These are phyloP conservation scores for Aristolochia californica DNA, from an alignment of 164 flowering plant species.

Conservation along the genomic window DNA sequence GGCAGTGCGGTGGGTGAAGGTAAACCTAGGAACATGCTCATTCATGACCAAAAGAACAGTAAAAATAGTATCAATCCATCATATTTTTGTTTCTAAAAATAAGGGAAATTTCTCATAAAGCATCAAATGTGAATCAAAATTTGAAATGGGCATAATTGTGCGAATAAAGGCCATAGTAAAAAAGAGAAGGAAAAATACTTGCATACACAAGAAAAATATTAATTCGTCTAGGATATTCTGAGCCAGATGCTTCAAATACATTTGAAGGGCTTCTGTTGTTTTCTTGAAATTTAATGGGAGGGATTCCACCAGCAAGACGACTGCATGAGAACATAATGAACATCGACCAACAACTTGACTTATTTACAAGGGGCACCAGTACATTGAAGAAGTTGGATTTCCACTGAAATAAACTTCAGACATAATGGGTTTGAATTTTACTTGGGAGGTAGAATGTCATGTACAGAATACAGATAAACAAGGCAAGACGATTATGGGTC, in stretches of 20 bases:
- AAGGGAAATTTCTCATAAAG: too few species aligned
- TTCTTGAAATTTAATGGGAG: not conserved
- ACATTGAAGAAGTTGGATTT: conserved; percentile 7
- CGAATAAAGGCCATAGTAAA: too few species aligned
- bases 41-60: too few species aligned
- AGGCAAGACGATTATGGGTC: not conserved
- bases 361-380: conserved; percentile 25
- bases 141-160: too few species aligned
- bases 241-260: not conserved
- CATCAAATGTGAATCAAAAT: too few species aligned
- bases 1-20: too few species aligned
- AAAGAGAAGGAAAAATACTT: too few species aligned
- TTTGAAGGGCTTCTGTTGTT: not conserved
- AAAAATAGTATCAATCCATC: not conserved
- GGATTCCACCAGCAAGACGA: not conserved
- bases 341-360: conserved; percentile 3
- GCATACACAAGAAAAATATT: too few species aligned
- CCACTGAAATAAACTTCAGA: conserved; percentile 8
- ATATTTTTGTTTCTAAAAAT: not conserved
- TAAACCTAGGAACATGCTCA: too few species aligned
- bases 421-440: conserved; percentile 7
- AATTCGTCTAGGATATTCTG: too few species aligned
- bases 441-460: conserved; percentile 16
- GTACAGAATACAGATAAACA: conserved; percentile 19
- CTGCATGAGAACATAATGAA: not conserved